phyloP scores from a whole-genome alignment of 257 asterid species.

The Linaria vulgaris region DNA sequence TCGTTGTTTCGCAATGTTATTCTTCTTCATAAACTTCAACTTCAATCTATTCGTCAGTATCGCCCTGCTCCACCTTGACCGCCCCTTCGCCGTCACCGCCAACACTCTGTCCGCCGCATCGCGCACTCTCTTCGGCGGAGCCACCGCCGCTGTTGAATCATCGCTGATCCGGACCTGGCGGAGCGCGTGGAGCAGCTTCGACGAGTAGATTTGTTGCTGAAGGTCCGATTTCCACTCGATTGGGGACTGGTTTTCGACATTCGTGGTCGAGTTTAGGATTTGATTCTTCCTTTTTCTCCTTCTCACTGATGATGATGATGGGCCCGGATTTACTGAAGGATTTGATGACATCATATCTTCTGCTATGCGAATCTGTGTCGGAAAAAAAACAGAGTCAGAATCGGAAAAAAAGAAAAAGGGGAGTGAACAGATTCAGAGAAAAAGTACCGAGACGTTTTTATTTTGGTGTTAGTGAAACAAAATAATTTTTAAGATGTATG shows the following conservation, averaged over 20 bases:
- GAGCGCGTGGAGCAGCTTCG: slow-evolving; percentile 79
- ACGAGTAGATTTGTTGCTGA: slow-evolving; percentile 77
- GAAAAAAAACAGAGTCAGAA: background rate
- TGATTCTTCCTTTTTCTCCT: slow-evolving; percentile 49
- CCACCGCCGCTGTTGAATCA: slow-evolving; percentile 22
- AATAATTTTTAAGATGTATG: too few species aligned
- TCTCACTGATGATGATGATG: slow-evolving; percentile 42
- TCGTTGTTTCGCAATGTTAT: slow-evolving; percentile 43
- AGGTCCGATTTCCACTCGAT: slow-evolving; percentile 73
- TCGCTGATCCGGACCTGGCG: slow-evolving; percentile 52
- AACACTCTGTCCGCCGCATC: slow-evolving; percentile 76
- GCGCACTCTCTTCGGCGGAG: slow-evolving; percentile 52
- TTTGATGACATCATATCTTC: slow-evolving; percentile 36
- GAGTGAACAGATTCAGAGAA: too few species aligned
- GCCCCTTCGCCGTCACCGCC: slow-evolving; percentile 86
- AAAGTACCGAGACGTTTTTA: too few species aligned
- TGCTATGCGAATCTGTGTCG: background rate
- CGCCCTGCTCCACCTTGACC: slow-evolving; percentile 92
- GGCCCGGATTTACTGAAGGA: slow-evolving; percentile 46
- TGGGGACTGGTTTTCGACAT: slow-evolving; percentile 21
- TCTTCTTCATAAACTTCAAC: slow-evolving; percentile 73
- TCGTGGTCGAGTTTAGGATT: slow-evolving; percentile 28
- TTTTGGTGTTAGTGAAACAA: too few species aligned
- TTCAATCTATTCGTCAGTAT: slow-evolving; percentile 69
- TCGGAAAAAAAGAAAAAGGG: too few species aligned